phyloP scores from a whole-genome alignment of 768 basidiomycete species.

The Pulveroboletus sp. region DNA sequence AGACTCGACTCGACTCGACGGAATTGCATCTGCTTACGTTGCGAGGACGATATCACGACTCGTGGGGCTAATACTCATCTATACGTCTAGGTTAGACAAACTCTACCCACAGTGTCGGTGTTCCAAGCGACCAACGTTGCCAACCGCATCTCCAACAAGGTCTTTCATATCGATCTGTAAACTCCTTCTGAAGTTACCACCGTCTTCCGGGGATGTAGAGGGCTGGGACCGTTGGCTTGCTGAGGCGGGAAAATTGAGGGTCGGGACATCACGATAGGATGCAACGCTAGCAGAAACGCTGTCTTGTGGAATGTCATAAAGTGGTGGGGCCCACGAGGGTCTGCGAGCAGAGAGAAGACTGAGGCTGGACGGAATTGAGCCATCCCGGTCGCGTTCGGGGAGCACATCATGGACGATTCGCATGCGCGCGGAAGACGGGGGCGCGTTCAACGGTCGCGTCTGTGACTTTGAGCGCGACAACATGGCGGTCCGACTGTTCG shows the following conservation, averaged over 20 bases:
- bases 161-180: slow-evolving; percentile 77
- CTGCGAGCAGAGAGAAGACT: slow-evolving; percentile 32
- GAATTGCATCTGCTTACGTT: slow-evolving; percentile 47
- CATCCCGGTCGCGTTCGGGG: slow-evolving; percentile 21
- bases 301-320: slow-evolving; percentile 26
- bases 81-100: slow-evolving; percentile 2
- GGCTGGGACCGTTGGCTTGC: slow-evolving; percentile 12
- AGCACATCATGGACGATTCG: slow-evolving; percentile 16
- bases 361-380: slow-evolving; percentile 24
- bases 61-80: slow-evolving; percentile 92
- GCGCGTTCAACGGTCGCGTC: slow-evolving; percentile 1
- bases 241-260: slow-evolving; percentile 14
- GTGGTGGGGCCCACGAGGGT: slow-evolving; percentile 32
- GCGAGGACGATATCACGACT: slow-evolving; percentile 88
- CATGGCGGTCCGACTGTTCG: background rate
- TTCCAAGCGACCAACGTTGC: slow-evolving; percentile 53
- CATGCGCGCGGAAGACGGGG: slow-evolving; percentile 16
- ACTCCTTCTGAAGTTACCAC: slow-evolving; percentile 51
- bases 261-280: slow-evolving; percentile 30
- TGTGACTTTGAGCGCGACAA: slow-evolving; percentile 27
- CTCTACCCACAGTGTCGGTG: background rate
- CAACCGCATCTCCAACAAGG: slow-evolving; percentile 76
- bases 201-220: slow-evolving; percentile 45
- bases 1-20: background rate
- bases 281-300: slow-evolving; percentile 13